phyloP scores from a whole-genome alignment of 2,329 filamentous ascomycete species.

The Onygenales sp. region DNA sequence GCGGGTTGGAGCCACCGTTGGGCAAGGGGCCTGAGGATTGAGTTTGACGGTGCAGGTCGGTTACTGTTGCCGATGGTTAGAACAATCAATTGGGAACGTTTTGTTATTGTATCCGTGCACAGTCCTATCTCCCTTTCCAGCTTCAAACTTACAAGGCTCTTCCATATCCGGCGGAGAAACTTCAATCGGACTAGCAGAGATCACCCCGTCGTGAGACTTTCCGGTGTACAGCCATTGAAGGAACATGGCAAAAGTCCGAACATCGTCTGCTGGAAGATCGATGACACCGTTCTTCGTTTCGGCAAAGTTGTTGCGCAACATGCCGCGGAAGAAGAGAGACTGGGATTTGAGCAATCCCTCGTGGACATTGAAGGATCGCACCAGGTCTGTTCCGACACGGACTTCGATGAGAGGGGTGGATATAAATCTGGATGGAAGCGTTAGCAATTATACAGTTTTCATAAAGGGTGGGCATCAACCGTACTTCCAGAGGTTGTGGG shows the following conservation, averaged over 20 bases:
- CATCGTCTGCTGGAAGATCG: not conserved
- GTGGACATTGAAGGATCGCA: not conserved
- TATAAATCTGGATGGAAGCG: not conserved
- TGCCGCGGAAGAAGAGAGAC: not conserved
- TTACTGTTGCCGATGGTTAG: not conserved
- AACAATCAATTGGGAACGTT: not conserved
- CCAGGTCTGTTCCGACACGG: not conserved
- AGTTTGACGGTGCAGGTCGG: not conserved
- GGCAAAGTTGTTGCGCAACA: not conserved
- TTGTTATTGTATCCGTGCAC: not conserved
- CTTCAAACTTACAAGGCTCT: not conserved
- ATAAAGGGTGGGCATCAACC: not conserved
- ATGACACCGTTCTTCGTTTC: not conserved
- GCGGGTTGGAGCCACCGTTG: not conserved
- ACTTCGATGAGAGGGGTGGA: not conserved
- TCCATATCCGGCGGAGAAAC: not conserved
- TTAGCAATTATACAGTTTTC: not conserved
- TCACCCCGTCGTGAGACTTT: not conserved
- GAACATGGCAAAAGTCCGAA: constrained; percentile 1
- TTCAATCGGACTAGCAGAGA: not conserved
- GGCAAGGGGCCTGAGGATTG: not conserved
- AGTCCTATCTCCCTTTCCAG: too few species aligned
- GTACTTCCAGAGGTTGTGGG: not conserved
- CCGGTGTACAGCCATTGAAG: constrained; percentile 1
- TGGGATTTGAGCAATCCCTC: not conserved